Evolutionary conservation across 805 yeast genomes (phyloP), one percentile per base, ranked within the genome.

Genomic region (Nadsonia fulvescens): DNA sequence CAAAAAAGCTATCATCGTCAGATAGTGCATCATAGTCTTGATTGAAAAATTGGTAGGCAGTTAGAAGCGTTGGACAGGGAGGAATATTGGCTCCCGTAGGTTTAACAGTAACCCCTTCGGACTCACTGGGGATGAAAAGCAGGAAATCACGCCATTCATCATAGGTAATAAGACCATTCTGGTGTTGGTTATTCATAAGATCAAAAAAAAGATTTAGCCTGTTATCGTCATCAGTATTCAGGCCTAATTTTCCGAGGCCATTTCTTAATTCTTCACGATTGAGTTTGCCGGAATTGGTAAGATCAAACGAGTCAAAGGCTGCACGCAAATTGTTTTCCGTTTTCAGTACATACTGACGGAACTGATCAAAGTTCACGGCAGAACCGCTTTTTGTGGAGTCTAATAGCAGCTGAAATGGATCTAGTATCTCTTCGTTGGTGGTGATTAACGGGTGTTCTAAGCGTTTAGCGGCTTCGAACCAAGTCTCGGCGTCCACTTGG

Each of bases 1-100:
- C 71, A 18, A 86, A 60, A 0, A 91, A 73, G 34, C 83, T 81
- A 51, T 86, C 96, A 47, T 94, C 94, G 40, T 86, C 96, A 0
- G 92, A 66, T 4, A 86, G 71, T 21, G 82, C 51, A 42, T 79
- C 93, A 14, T 70, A 65, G 36, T 77, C 89, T 38, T 78, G 92
- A 31, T 66, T 70, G 34, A 83, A 72, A 45, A 71, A 78, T 23
- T 66, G 61, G 47, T 70, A 86, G 4, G 93, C 94, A 0, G 94
- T 74, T 39, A 66, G 34, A 70, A 70, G 42, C n/a, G 29, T 27
- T n/a, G n/a, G n/a, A n/a, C n/a, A n/a, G 8, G 47, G 40, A 7
- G 39, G 23, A 6, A 36, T 32, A 12, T 36, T 91, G 33, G 69
- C 60, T n/a, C n/a, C n/a, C n/a, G n/a, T n/a, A n/a, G n/a, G n/a